Conservation (phyloP, 2,329 filamentous ascomycete genomes). For the Conoideocrella luteorostrata region DNA sequence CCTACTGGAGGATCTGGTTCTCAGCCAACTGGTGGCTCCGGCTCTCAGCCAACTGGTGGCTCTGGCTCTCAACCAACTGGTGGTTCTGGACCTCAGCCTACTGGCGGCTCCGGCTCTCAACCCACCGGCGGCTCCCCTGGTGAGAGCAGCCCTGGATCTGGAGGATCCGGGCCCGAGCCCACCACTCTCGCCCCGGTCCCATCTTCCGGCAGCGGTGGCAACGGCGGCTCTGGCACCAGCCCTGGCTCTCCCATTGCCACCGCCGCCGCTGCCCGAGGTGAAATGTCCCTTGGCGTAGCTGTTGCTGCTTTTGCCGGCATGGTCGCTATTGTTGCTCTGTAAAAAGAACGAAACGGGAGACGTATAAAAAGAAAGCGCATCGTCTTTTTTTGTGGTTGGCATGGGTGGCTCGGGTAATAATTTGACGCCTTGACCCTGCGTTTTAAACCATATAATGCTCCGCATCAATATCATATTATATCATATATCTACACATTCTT, state of each 20-base stretch:
- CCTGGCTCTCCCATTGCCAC: slow-evolving; percentile 1
- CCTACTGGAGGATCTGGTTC: not conserved
- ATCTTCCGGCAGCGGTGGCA: not conserved
- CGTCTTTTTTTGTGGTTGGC: not conserved
- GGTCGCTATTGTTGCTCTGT: not conserved
- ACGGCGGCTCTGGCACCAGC: not conserved
- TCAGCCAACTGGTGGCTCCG: not conserved
- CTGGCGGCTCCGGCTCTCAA: not conserved
- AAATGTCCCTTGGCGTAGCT: not conserved
- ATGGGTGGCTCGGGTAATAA: no score
- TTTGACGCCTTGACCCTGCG: not conserved
- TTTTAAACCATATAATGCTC: no score
- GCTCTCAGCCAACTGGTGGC: slow-evolving; percentile 1
- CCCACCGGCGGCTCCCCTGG: not conserved
- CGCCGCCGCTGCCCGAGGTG: slow-evolving; percentile 1
- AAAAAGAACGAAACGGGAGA: not conserved
- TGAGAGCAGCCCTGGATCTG: not conserved
- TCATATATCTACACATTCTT: no score
- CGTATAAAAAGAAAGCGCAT: not conserved
- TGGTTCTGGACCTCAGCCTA: slow-evolving; percentile 1
- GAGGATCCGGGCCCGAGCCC: not conserved
- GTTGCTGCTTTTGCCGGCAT: slow-evolving; percentile 1
- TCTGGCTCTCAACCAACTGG: not conserved
- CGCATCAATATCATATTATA: no score
- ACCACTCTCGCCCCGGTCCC: not conserved